Evolutionary conservation across 2,329 filamentous ascomycete species (phyloP).

Genomic region (Talaromyces atroroseus): DNA sequence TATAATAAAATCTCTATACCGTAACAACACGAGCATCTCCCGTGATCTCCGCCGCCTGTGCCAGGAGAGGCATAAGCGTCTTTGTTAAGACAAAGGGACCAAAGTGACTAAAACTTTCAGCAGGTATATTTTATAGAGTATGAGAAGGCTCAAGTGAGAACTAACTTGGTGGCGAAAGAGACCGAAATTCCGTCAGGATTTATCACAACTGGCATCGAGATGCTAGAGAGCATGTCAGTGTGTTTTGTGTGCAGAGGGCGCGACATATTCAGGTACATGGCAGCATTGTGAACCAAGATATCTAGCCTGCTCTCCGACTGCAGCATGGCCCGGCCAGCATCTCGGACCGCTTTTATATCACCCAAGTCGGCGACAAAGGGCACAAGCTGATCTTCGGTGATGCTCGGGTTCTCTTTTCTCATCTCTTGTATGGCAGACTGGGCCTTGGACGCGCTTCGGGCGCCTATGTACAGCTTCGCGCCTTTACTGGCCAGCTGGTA

Average conservation of each 20-base stretch:
- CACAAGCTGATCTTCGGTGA: not conserved
- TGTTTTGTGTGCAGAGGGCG: not conserved
- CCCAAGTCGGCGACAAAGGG: constrained; percentile 1
- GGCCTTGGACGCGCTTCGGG: constrained; percentile 43
- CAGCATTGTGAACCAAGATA: constrained; percentile 6
- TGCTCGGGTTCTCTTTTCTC: constrained; percentile 26
- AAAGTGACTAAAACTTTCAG: not conserved
- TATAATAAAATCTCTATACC: not conserved
- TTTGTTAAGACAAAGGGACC: not conserved
- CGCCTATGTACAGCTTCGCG: constrained; percentile 51
- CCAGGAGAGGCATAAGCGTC: not conserved
- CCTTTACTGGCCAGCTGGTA: constrained; percentile 24
- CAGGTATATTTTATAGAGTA: not conserved
- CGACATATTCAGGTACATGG: not conserved
- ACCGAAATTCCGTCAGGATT: constrained; percentile 1
- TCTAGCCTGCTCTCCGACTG: constrained; percentile 2
- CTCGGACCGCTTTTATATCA: constrained; percentile 2
- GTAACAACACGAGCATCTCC: not conserved
- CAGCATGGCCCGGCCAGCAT: not conserved
- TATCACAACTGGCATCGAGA: constrained; percentile 1
- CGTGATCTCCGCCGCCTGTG: not conserved
- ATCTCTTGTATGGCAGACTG: constrained; percentile 43
- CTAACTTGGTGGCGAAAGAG: not conserved
- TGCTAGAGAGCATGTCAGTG: not conserved
- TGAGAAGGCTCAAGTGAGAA: not conserved